A percentile compares a stretch with the other conserved stretches of the same genome.
Evolutionary conservation across 2,329 filamentous ascomycete genomes (phyloP).

Genomic region (Ophiostoma quercus): DNA sequence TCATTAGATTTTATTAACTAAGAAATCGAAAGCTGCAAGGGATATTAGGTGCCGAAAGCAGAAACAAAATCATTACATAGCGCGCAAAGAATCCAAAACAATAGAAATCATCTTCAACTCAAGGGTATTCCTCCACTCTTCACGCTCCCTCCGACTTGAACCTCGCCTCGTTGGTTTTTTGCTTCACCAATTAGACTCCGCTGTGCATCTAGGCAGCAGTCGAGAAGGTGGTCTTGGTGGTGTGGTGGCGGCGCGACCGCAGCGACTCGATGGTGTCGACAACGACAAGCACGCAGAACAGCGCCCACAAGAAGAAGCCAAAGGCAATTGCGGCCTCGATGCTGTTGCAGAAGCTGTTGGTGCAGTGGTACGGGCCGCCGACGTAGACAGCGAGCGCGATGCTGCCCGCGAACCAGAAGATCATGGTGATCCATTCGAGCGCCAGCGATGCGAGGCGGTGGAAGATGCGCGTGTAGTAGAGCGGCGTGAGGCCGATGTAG

Average conservation of each 20-base stretch:
- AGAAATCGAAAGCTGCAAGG: background rate
- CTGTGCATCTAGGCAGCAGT: constrained; percentile 2
- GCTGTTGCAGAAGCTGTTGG: constrained; percentile 51
- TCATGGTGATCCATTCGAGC: constrained; percentile 66
- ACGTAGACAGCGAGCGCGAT: constrained; percentile 67
- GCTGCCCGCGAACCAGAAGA: constrained; percentile 88
- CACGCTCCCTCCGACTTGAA: background rate
- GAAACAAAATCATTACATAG: background rate
- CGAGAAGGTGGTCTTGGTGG: constrained; percentile 25
- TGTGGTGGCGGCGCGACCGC: constrained; percentile 39
- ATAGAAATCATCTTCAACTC: background rate
- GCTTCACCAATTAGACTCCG: background rate
- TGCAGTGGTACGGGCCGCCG: constrained; percentile 50
- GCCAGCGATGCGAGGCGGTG: constrained; percentile 61
- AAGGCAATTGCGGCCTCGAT: constrained; percentile 61
- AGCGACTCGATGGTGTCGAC: constrained; percentile 44
- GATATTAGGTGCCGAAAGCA: background rate
- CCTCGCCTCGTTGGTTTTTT: too few relatives aligned
- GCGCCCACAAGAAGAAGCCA: constrained; percentile 58
- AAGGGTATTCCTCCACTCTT: background rate
- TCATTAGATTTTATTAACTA: background rate
- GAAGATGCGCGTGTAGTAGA: constrained; percentile 55
- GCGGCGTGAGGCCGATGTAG: constrained; percentile 64
- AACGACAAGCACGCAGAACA: constrained; percentile 45
- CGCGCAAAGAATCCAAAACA: background rate